A percentile compares a stretch with the other conserved stretches of the same genome.
Conservation (phyloP, 257 asterid genomes). For the Handroanthus guayacan region DNA sequence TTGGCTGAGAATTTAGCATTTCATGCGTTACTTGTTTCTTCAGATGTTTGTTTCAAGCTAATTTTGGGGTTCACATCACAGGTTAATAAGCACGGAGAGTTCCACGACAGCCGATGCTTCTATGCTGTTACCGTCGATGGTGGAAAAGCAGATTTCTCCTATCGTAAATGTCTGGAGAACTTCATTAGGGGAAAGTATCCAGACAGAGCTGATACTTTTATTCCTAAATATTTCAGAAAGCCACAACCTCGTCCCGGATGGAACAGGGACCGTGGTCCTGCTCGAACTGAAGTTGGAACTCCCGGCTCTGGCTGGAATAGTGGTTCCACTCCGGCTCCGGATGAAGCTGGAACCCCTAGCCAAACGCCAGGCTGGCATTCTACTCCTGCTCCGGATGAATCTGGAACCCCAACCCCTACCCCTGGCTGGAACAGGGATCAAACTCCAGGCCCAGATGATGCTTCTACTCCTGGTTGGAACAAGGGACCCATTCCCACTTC, state of each 20-base stretch:
- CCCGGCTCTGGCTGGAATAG: constrained; percentile 42
- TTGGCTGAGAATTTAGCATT: background rate
- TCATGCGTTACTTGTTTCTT: background rate
- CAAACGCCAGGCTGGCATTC: constrained; percentile 38
- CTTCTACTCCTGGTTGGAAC: constrained; percentile 39
- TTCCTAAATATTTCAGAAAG: constrained; percentile 67
- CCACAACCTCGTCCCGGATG: constrained; percentile 67
- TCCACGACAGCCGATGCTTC: constrained; percentile 88
- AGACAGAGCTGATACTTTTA: constrained; percentile 70
- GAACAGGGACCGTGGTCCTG: constrained; percentile 51
- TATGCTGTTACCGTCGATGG: constrained; percentile 75
- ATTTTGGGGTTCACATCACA: constrained; percentile 46
- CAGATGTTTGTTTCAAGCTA: constrained; percentile 30
- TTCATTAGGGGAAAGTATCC: constrained; percentile 68
- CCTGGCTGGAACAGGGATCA: constrained; percentile 31
- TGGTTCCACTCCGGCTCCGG: constrained; percentile 28
- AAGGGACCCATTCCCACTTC: background rate
- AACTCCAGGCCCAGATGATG: background rate
- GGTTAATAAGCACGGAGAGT: constrained; percentile 69
- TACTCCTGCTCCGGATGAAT: constrained; percentile 21
- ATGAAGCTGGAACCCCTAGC: constrained; percentile 34
- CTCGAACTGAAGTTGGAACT: constrained; percentile 45
- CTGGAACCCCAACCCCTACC: constrained; percentile 7
- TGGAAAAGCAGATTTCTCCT: constrained; percentile 77
- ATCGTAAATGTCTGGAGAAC: constrained; percentile 76